Evolutionary conservation across 441 rosid species (phyloP).

Genomic region (Omphalea diandra): DNA sequence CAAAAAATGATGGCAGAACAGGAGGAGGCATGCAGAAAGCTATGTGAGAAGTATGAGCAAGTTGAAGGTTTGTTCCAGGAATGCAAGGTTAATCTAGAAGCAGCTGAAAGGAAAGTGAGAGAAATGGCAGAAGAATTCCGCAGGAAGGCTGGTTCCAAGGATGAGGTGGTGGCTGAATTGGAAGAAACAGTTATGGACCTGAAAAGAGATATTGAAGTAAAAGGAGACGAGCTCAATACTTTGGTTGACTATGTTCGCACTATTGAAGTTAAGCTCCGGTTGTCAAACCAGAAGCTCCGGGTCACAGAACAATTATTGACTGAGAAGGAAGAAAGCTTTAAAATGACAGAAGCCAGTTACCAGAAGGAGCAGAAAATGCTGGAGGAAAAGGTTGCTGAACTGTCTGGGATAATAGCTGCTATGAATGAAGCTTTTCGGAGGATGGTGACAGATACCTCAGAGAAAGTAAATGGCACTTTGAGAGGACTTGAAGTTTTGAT

Average conservation of each 20-base stretch:
- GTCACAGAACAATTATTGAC: conserved; percentile 76
- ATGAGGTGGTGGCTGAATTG: conserved; percentile 44
- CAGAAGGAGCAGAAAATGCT: conserved; percentile 55
- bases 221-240: conserved; percentile 67
- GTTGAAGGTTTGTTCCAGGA: conserved; percentile 47
- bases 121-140: conserved; percentile 56
- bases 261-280: conserved; percentile 79
- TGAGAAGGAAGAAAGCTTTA: conserved; percentile 70
- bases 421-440: conserved; percentile 44
- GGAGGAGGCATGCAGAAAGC: conserved; percentile 44
- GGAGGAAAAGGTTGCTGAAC: conserved; percentile 41
- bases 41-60: conserved; percentile 55
- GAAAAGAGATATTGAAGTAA: conserved; percentile 66
- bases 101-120: conserved; percentile 56
- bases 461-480: conserved; percentile 35
- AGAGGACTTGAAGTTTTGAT: conserved; percentile 38
- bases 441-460: conserved; percentile 46
- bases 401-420: conserved; percentile 39
- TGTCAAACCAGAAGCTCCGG: conserved; percentile 95
- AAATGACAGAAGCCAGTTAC: conserved; percentile 59
- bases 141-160: conserved; percentile 40
- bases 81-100: conserved; percentile 53
- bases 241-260: conserved; percentile 49
- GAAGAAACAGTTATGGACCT: conserved; percentile 59
- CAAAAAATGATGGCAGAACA: conserved; percentile 51